Percentiles rank a stretch among this genome's conserved stretches.
Evolutionary conservation across 371 early-diverging fungal genomes (phyloP).

Genomic region (Apophysomyces trapeziformis): DNA sequence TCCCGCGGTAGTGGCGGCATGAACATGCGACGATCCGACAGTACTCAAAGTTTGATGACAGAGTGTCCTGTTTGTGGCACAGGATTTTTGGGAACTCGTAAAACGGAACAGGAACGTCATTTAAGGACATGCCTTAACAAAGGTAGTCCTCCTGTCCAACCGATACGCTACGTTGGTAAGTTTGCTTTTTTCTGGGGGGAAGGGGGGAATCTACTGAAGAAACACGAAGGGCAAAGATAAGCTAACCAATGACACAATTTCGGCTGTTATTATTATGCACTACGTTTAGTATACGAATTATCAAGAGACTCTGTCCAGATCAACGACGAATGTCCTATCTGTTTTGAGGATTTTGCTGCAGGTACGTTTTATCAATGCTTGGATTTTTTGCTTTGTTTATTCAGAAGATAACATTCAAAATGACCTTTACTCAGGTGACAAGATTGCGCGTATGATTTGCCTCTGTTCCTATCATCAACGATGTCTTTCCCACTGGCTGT

Average conservation of each 20-base stretch:
- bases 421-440: slow-evolving; percentile 47
- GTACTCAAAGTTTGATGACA: slow-evolving; percentile 66
- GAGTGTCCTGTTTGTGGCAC: slow-evolving; percentile 85
- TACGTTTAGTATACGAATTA: slow-evolving; percentile 58
- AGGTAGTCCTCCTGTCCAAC: slow-evolving; percentile 52
- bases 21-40: slow-evolving; percentile 44
- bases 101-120: slow-evolving; percentile 78
- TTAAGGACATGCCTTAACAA: slow-evolving; percentile 72
- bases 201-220: too few relatives aligned
- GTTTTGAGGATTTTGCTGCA: slow-evolving; percentile 86
- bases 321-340: slow-evolving; percentile 87
- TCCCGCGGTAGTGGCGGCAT: slow-evolving; percentile 17
- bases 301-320: slow-evolving; percentile 62
- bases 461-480: slow-evolving; percentile 84
- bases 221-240: too few relatives aligned
- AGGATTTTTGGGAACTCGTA: slow-evolving; percentile 45
- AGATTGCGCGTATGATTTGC: slow-evolving; percentile 84
- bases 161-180: slow-evolving; percentile 75
- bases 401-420: neutral
- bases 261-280: neutral
- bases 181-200: neutral
- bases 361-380: slow-evolving; percentile 40
- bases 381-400: neutral
- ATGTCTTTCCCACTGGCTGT: slow-evolving; percentile 79
- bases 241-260: too few relatives aligned